Conservation (phyloP, 768 basidiomycete genomes). For the Termitomyces sp. region DNA sequence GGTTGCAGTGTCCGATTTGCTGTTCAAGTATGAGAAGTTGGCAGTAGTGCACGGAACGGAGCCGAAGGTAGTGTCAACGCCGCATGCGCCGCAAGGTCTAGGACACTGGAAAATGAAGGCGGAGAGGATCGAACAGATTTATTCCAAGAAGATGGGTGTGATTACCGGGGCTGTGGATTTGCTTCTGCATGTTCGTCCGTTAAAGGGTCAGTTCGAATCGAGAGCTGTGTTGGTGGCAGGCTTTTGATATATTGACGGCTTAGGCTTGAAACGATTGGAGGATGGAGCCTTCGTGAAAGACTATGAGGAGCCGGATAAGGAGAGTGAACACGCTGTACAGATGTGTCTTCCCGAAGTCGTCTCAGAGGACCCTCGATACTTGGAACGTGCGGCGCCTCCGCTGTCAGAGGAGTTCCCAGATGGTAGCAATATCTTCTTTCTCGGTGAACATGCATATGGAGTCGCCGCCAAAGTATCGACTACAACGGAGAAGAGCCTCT, state of each 20-base stretch:
- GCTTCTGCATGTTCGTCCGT: conserved; percentile 80
- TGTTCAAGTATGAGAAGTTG: conserved; percentile 82
- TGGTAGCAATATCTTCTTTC: conserved; percentile 90
- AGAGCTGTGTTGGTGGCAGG: neutral
- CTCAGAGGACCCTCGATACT: conserved; percentile 84
- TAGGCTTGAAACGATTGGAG: conserved; percentile 87
- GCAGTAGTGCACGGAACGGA: conserved; percentile 42
- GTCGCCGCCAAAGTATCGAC: conserved; percentile 84
- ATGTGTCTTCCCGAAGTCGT: conserved; percentile 74
- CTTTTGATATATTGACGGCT: neutral
- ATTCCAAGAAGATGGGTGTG: conserved; percentile 88
- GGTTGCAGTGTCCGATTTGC: conserved; percentile 76
- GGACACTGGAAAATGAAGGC: conserved; percentile 75
- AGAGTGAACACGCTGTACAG: conserved; percentile 83
- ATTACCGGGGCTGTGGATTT: conserved; percentile 78
- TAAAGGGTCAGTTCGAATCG: conserved; percentile 62
- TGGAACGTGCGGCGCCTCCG: conserved; percentile 79
- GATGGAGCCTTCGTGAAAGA: conserved; percentile 92
- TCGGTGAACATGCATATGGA: conserved; percentile 94
- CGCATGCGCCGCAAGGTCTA: conserved; percentile 66
- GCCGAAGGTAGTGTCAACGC: conserved; percentile 59
- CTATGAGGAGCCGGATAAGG: conserved; percentile 79
- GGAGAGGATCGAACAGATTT: conserved; percentile 73
- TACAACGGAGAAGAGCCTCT: conserved; percentile 63
- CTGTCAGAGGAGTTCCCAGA: conserved; percentile 86